Conservation (phyloP, 1,284 basidiomycete genomes). For the Tremellales sp. region DNA sequence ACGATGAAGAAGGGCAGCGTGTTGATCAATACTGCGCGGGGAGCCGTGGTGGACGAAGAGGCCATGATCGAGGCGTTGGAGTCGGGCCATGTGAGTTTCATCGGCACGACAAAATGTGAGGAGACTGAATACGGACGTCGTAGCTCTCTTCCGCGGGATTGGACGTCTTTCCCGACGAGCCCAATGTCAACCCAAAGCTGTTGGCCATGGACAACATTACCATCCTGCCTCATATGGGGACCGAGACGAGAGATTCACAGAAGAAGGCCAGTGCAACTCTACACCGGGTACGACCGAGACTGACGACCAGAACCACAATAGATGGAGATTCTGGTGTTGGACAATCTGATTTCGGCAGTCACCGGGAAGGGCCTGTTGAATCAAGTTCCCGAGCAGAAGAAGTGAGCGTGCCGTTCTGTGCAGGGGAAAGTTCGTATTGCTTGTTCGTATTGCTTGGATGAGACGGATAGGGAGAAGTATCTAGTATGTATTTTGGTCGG, state of each 20-base stretch:
- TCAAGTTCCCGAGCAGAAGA: constrained; percentile 46
- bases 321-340: constrained; percentile 43
- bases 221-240: constrained; percentile 86
- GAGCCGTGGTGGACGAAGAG: constrained; percentile 82
- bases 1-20: constrained; percentile 74
- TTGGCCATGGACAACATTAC: constrained; percentile 75
- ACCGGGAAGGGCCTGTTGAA: constrained; percentile 42
- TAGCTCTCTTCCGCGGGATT: constrained; percentile 78
- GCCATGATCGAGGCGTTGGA: constrained; percentile 78
- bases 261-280: constrained; percentile 57
- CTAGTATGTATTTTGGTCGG: no score
- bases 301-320: constrained; percentile 3
- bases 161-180: constrained; percentile 87
- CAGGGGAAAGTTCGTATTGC: no score
- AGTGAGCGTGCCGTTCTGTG: no score
- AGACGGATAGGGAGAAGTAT: no score
- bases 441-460: no score
- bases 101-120: background rate
- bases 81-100: constrained; percentile 55
- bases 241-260: constrained; percentile 75
- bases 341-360: constrained; percentile 44
- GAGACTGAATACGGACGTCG: constrained; percentile 1
- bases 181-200: constrained; percentile 73
- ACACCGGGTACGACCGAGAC: constrained; percentile 1
- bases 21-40: constrained; percentile 85